Conservation (phyloP, 139 green algal genomes). For the Tetradesmus obliquus region DNA sequence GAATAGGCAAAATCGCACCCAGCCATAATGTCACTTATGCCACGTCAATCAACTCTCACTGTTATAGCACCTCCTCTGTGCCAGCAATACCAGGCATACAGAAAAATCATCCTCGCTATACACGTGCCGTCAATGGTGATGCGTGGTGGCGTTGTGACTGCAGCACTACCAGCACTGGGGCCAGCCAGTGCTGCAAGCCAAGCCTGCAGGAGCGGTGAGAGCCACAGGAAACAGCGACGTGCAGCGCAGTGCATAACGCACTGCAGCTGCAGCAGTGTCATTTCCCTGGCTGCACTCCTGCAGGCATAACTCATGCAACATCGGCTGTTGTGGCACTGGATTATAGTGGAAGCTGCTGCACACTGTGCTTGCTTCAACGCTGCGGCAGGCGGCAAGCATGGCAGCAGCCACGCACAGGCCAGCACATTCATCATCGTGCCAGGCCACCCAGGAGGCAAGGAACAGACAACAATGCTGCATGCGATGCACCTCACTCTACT, state of each 20-base stretch:
- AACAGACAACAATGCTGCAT: too few species aligned
- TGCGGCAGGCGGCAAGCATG: background rate
- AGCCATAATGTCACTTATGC: too few species aligned
- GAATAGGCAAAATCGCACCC: too few species aligned
- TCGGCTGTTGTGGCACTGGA: background rate
- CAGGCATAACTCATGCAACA: background rate
- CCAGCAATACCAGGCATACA: background rate
- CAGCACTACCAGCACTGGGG: constrained; percentile 45
- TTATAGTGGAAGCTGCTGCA: constrained; percentile 3
- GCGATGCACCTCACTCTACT: background rate
- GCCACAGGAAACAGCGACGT: background rate
- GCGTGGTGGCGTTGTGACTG: background rate
- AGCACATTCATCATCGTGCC: too few species aligned
- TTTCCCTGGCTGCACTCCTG: background rate
- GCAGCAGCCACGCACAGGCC: too few species aligned
- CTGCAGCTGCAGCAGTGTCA: background rate
- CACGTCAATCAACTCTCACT: background rate
- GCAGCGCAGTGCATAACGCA: background rate
- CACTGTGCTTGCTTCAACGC: background rate
- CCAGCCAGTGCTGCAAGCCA: background rate
- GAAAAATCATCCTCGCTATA: background rate
- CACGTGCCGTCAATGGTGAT: background rate
- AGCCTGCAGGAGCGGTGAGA: constrained; percentile 46
- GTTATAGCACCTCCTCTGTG: background rate
- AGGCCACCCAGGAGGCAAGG: too few species aligned